Conservation (phyloP, 1,284 basidiomycete genomes). For the Paramarasmius palmivorus region DNA sequence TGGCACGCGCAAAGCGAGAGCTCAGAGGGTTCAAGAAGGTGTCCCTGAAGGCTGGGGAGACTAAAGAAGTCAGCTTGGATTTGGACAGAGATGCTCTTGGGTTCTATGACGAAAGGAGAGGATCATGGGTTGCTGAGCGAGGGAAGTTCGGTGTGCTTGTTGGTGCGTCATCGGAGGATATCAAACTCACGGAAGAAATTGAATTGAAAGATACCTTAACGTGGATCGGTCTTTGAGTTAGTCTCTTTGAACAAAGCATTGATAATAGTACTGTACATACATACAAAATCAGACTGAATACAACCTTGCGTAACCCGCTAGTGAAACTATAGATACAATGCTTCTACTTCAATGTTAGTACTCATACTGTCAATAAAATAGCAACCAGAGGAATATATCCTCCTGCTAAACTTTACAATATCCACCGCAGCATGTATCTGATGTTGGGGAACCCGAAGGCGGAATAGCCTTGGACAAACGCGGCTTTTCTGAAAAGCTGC, state of each 20-base stretch:
- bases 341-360: too few species aligned
- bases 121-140: constrained; percentile 43
- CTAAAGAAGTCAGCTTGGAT: constrained; percentile 33
- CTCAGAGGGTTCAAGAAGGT: constrained; percentile 50
- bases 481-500: too few species aligned
- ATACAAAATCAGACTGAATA: too few species aligned
- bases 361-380: too few species aligned
- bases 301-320: too few species aligned
- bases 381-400: too few species aligned
- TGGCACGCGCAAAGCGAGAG: constrained; percentile 40
- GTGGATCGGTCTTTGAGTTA: constrained; percentile 38
- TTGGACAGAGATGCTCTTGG: constrained; percentile 43
- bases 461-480: too few species aligned
- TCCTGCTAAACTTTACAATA: too few species aligned
- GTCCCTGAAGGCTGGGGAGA: constrained; percentile 39
- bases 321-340: too few species aligned
- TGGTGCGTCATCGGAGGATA: constrained; percentile 36
- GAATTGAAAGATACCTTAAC: constrained; percentile 33
- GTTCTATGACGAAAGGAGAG: constrained; percentile 42
- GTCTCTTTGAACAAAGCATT: background rate
- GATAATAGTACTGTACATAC: too few species aligned
- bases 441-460: too few species aligned
- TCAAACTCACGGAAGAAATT: constrained; percentile 32
- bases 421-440: too few species aligned
- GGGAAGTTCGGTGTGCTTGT: constrained; percentile 44